These are phyloP conservation scores for Colletotrichum truncatum DNA, from an alignment of 2,329 filamentous ascomycete genomes.

Conservation along the genomic window DNA sequence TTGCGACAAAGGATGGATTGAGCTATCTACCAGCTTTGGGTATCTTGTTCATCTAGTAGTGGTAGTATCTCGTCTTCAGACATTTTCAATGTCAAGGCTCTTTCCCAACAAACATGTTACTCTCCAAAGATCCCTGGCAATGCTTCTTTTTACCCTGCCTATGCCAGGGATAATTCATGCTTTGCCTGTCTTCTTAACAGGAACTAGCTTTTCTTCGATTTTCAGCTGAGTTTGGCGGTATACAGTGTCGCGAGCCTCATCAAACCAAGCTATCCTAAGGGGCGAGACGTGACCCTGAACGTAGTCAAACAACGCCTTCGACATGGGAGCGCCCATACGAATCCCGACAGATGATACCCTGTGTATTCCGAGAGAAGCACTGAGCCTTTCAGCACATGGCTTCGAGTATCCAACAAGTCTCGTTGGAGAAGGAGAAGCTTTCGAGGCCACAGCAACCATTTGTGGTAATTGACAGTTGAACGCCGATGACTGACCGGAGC, in stretches of 20 bases:
- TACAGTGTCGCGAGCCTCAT: constrained; percentile 30
- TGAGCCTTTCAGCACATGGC: constrained; percentile 65
- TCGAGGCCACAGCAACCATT: constrained; percentile 61
- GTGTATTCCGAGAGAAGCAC: constrained; percentile 65
- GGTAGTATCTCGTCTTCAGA: no score
- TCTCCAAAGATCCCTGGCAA: no score
- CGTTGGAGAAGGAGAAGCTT: constrained; percentile 49
- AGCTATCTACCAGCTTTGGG: no score
- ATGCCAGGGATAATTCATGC: no score
- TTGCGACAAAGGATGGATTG: no score
- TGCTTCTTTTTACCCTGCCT: no score
- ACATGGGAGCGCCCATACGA: constrained; percentile 62
- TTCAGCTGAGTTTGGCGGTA: constrained; percentile 40
- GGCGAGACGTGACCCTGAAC: constrained; percentile 60
- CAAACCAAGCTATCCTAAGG: constrained; percentile 64
- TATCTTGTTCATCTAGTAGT: no score
- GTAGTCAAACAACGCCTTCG: constrained; percentile 65
- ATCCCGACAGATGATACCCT: constrained; percentile 73
- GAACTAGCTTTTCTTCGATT: constrained; percentile 26
- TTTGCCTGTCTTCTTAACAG: constrained; percentile 21
- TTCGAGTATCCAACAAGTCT: constrained; percentile 72
- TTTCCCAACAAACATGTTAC: no score
- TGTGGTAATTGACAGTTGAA: constrained; percentile 70
- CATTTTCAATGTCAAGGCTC: no score
- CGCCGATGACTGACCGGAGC: constrained; percentile 64